These are phyloP conservation scores for Arachnopeziza araneosa DNA, from an alignment of 2,329 filamentous ascomycete genomes.

Conservation along the genomic window DNA sequence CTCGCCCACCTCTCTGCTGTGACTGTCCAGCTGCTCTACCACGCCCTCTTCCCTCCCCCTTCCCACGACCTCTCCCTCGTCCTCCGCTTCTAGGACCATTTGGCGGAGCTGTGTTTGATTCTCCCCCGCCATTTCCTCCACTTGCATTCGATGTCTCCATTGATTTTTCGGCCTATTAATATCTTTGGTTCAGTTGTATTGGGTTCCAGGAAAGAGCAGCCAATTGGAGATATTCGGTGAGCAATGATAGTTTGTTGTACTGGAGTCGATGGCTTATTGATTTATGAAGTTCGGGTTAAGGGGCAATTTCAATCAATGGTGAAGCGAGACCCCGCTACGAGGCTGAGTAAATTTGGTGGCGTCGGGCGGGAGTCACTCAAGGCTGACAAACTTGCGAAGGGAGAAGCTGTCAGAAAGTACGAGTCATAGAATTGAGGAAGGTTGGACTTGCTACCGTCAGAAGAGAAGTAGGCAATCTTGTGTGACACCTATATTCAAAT, in stretches of 20 bases:
- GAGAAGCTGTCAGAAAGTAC: neutral
- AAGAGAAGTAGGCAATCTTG: no score
- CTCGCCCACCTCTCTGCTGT: conserved; percentile 4
- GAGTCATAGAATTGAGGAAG: neutral
- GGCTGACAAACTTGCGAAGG: conserved; percentile 3
- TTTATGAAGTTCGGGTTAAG: neutral
- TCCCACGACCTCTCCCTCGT: conserved; percentile 11
- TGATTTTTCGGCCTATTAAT: neutral
- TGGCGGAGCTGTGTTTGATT: neutral
- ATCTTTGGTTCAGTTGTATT: neutral
- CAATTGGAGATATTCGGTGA: no score
- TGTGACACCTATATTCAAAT: no score
- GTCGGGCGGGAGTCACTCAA: neutral
- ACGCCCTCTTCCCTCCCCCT: neutral
- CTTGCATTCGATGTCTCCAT: neutral
- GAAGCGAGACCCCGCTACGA: conserved; percentile 1
- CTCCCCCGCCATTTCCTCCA: neutral
- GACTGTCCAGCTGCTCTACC: conserved; percentile 2
- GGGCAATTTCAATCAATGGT: neutral
- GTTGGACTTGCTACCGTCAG: no score
- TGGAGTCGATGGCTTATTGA: neutral
- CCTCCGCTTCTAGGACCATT: conserved; percentile 1
- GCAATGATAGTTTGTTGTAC: neutral
- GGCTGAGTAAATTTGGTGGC: neutral
- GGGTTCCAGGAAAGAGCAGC: no score